Percentiles rank a stretch among this genome's conserved stretches.
These are phyloP conservation scores for Phycomyces blakesleeanus DNA, from an alignment of 192 early-diverging fungal species.

Conservation along the genomic window DNA sequence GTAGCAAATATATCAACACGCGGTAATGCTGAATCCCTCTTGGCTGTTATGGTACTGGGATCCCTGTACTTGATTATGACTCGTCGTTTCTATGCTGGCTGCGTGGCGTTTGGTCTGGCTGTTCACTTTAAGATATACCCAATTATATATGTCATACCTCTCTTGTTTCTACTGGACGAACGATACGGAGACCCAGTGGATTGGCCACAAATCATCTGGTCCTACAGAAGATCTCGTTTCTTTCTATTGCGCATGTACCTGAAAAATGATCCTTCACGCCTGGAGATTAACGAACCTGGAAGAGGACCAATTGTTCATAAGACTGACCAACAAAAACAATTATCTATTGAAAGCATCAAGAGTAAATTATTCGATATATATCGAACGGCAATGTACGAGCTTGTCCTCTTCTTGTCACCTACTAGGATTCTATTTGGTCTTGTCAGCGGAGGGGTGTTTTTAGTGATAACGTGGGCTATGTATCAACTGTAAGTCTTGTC, in stretches of 20 bases:
- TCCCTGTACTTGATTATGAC: conserved; percentile 69
- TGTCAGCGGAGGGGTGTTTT: conserved; percentile 59
- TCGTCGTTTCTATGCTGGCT: conserved; percentile 46
- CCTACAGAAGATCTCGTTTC: conserved; percentile 15
- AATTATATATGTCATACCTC: conserved; percentile 85
- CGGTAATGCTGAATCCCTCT: conserved; percentile 87
- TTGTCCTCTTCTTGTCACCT: conserved; percentile 43
- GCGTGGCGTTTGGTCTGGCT: conserved; percentile 77
- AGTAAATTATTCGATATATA: no score
- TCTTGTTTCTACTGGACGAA: conserved; percentile 68
- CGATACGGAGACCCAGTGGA: conserved; percentile 26
- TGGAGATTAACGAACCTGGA: no score
- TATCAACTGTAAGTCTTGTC: conserved; percentile 54
- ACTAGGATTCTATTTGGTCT: conserved; percentile 59
- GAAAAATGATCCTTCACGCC: no score
- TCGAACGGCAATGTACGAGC: not conserved
- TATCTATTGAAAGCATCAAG: not conserved
- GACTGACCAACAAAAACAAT: not conserved
- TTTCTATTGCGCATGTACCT: conserved; percentile 1
- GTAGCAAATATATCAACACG: conserved; percentile 95
- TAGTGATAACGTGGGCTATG: conserved; percentile 64
- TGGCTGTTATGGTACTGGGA: conserved; percentile 75
- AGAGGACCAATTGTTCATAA: no score
- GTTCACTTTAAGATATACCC: conserved; percentile 99
- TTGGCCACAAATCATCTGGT: conserved; percentile 18